A percentile compares a stretch with the other conserved stretches of the same genome.
phyloP scores from a whole-genome alignment of 1,284 basidiomycete species.

The Trametes polyzona region DNA sequence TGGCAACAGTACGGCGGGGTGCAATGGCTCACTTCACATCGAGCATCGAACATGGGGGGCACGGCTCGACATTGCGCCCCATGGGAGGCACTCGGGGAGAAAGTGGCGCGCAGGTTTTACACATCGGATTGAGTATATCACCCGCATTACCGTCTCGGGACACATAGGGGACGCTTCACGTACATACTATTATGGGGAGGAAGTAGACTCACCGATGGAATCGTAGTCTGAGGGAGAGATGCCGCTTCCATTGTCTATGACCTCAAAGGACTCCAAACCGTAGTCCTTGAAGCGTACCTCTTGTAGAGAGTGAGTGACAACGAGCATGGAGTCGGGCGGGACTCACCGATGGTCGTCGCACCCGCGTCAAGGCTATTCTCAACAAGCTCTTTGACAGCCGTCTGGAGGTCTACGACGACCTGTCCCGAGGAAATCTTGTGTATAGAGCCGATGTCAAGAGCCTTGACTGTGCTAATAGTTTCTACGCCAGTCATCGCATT shows the following conservation, averaged over 20 bases:
- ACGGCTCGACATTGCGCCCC: too few relatives aligned
- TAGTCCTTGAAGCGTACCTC: conserved; percentile 92
- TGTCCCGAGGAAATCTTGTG: conserved; percentile 93
- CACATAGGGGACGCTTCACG: too few relatives aligned
- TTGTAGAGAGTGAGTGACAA: conserved; percentile 36
- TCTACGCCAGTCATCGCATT: neutral
- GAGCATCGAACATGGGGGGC: too few relatives aligned
- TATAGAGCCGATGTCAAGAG: conserved; percentile 79
- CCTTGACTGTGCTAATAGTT: conserved; percentile 40
- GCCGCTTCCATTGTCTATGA: conserved; percentile 92
- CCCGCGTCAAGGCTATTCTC: conserved; percentile 97
- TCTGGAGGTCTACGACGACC: conserved; percentile 93
- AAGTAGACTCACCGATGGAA: conserved; percentile 64
- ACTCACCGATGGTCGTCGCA: conserved; percentile 56
- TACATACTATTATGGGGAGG: conserved; percentile 2
- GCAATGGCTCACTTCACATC: too few relatives aligned
- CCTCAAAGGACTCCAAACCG: conserved; percentile 86
- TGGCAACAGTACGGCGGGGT: too few relatives aligned
- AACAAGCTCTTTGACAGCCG: conserved; percentile 93
- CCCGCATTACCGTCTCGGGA: too few relatives aligned
- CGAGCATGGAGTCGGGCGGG: neutral
- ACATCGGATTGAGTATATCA: neutral
- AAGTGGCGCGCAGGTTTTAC: neutral
- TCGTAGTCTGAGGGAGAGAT: conserved; percentile 81
- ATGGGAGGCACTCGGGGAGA: too few relatives aligned